Percentiles rank a stretch among this genome's conserved stretches.
Conservation (phyloP, 352 stramenopile genomes). For the Aphanomyces euteiches region DNA sequence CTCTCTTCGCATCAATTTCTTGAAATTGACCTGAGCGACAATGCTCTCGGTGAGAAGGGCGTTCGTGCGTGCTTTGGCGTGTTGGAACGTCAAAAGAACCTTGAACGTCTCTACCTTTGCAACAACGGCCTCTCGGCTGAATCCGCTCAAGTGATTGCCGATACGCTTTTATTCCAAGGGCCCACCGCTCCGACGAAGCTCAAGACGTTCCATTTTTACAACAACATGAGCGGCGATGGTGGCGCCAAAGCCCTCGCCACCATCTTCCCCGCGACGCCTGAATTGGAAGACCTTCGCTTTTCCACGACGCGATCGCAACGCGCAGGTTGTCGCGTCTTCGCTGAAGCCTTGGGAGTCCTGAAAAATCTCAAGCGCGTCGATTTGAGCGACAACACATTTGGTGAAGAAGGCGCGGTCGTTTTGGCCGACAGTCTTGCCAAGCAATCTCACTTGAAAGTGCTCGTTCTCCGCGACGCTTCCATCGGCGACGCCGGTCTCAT, state of each 20-base stretch:
- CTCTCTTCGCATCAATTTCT: constrained; percentile 68
- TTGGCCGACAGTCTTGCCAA: constrained; percentile 78
- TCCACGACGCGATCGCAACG: constrained; percentile 88
- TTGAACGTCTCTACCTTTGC: constrained; percentile 89
- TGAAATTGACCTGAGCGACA: constrained; percentile 91
- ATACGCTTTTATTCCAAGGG: constrained; percentile 81
- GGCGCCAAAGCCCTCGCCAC: constrained; percentile 83
- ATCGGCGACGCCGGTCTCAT: constrained; percentile 87
- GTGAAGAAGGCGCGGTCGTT: constrained; percentile 70
- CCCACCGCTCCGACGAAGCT: constrained; percentile 71
- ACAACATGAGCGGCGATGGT: constrained; percentile 96
- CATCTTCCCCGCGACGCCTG: constrained; percentile 81
- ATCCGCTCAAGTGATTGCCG: constrained; percentile 80
- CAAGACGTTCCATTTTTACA: constrained; percentile 94
- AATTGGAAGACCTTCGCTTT: constrained; percentile 89
- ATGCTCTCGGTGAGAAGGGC: constrained; percentile 93
- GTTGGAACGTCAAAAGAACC: constrained; percentile 66
- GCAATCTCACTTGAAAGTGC: constrained; percentile 66
- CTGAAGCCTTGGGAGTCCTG: constrained; percentile 66
- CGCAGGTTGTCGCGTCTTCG: constrained; percentile 84
- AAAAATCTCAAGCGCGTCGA: constrained; percentile 82
- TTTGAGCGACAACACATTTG: constrained; percentile 94
- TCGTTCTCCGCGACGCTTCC: constrained; percentile 89
- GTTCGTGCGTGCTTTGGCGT: constrained; percentile 87
- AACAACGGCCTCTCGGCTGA: constrained; percentile 93